Evolutionary conservation across 257 asterid species (phyloP).

Genomic region (Solanum neorickii): DNA sequence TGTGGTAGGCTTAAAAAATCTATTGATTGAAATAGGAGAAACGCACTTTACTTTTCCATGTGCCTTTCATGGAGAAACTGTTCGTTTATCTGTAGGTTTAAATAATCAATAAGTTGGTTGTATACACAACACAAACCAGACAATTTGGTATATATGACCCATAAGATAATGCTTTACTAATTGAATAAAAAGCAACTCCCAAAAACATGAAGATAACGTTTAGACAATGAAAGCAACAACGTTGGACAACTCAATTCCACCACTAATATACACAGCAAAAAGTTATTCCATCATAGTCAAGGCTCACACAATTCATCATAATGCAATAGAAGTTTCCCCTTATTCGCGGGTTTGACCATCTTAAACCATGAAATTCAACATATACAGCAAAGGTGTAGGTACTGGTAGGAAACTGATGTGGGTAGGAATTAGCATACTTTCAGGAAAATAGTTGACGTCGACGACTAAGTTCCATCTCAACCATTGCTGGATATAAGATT

Average conservation of each 20-base stretch:
- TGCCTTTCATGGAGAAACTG: neutral
- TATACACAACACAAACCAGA: neutral
- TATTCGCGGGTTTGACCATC: conserved; percentile 9
- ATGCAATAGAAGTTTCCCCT: neutral
- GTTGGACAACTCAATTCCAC: neutral
- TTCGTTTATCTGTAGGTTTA: neutral
- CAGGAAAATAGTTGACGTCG: neutral
- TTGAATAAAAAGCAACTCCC: neutral
- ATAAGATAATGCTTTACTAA: neutral
- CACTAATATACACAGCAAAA: neutral
- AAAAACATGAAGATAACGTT: neutral
- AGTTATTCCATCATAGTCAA: neutral
- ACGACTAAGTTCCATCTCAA: neutral
- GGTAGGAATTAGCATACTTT: neutral
- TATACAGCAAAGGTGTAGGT: neutral
- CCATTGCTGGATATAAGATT: neutral
- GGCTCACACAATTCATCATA: neutral
- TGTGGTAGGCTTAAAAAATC: neutral
- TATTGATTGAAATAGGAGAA: neutral
- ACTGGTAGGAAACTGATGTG: conserved; percentile 5
- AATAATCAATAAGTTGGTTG: neutral
- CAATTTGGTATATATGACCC: neutral
- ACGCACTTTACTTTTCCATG: neutral
- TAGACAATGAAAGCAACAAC: neutral
- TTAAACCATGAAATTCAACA: neutral